These are phyloP conservation scores for Microbotryum saponariae DNA, from an alignment of 1,284 basidiomycete species.

Conservation along the genomic window DNA sequence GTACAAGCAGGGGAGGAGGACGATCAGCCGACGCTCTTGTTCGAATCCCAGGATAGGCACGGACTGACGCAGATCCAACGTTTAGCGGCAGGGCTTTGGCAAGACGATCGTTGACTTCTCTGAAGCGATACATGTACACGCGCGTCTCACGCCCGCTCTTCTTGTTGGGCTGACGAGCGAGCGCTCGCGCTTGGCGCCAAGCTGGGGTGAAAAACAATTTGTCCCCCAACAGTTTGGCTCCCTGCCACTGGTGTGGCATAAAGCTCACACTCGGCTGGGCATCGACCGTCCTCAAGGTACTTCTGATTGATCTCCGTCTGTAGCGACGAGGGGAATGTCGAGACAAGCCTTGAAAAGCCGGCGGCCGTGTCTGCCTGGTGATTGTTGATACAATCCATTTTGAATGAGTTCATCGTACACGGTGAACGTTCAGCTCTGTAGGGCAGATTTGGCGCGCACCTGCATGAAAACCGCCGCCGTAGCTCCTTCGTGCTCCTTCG, in stretches of 20 bases:
- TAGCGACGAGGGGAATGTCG: slow-evolving; percentile 3
- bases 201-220: slow-evolving; percentile 27
- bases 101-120: slow-evolving; percentile 4
- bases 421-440: too few relatives aligned
- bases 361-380: too few relatives aligned
- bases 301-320: neutral
- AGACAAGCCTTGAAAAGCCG: slow-evolving; percentile 2
- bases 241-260: slow-evolving; percentile 9
- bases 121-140: slow-evolving; percentile 16
- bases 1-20: neutral
- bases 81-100: slow-evolving; percentile 1
- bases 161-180: neutral
- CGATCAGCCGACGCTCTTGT: neutral
- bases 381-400: too few relatives aligned
- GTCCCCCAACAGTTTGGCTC: slow-evolving; percentile 14
- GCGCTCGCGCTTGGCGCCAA: slow-evolving; percentile 14
- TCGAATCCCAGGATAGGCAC: neutral
- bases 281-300: slow-evolving; percentile 3
- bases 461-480: slow-evolving; percentile 10
- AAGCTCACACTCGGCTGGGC: neutral
- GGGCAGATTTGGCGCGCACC: neutral
- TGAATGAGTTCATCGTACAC: too few relatives aligned
- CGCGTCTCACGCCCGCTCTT: neutral
- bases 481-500: slow-evolving; percentile 23
- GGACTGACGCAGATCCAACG: slow-evolving; percentile 14